Percentiles rank a stretch among this genome's conserved stretches.
Evolutionary conservation across 495 filamentous ascomycete genomes (phyloP).

Genomic region (Bacidia gigantensis): DNA sequence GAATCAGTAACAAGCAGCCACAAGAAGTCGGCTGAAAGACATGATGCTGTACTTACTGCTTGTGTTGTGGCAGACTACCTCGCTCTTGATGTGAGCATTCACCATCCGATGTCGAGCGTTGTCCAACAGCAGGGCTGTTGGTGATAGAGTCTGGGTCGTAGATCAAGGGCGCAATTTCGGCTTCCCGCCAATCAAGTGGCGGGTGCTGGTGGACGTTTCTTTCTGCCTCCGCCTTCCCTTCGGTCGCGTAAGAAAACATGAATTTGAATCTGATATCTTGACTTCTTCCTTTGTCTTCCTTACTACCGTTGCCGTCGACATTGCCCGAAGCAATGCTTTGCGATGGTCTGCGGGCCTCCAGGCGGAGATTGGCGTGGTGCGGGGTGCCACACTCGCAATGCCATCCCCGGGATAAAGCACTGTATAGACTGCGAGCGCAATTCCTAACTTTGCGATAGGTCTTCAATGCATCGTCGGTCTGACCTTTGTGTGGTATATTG

Average conservation of each 20-base stretch:
- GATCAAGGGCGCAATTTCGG: slow-evolving; percentile 3
- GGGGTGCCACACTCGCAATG: neutral
- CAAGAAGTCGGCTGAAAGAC: no score
- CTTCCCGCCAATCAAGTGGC: slow-evolving; percentile 7
- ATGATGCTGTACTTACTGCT: no score
- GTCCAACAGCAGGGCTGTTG: no score
- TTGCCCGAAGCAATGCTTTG: no score
- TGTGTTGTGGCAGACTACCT: no score
- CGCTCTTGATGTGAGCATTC: no score
- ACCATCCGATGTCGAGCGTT: no score
- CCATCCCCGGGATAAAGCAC: slow-evolving; percentile 1
- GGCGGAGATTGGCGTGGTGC: slow-evolving; percentile 1
- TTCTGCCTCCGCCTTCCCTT: neutral
- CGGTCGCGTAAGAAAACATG: slow-evolving; percentile 1
- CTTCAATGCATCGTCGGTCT: neutral
- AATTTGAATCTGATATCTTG: slow-evolving; percentile 4
- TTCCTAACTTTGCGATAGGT: slow-evolving; percentile 1
- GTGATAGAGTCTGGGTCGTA: no score
- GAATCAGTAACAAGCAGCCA: no score
- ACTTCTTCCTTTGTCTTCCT: neutral
- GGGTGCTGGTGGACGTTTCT: neutral
- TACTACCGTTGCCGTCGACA: no score
- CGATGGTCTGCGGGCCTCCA: neutral
- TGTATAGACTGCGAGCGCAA: neutral
- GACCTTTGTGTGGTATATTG: neutral